These are phyloP conservation scores for Eucalyptus grandis DNA, from an alignment of 345 rosid genomes.

Conservation along the genomic window DNA sequence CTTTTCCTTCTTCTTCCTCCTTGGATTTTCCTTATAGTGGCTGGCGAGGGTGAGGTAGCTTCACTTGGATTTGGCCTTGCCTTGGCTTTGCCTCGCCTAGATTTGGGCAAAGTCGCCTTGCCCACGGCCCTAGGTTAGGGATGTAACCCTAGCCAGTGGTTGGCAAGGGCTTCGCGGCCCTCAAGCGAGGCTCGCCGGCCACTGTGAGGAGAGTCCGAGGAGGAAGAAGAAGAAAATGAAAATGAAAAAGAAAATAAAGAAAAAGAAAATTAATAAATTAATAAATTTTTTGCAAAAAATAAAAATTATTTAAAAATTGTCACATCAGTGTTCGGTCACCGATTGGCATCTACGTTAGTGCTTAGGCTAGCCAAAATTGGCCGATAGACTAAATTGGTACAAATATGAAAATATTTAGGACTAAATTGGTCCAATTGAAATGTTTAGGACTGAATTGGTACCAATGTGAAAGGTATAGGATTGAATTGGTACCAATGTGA, in stretches of 20 bases:
- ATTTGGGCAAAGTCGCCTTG: accelerated
- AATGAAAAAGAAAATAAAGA: accelerated
- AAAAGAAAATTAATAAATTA: accelerated
- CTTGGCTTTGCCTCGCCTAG: accelerated
- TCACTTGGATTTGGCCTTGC: accelerated
- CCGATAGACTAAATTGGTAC: too few species aligned
- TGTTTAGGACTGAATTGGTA: accelerated
- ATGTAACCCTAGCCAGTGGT: accelerated
- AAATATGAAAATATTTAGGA: too few species aligned
- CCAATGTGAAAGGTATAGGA: too few species aligned
- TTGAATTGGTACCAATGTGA: too few species aligned
- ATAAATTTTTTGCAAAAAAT: too few species aligned
- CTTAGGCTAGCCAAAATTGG: too few species aligned
- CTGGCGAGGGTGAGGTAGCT: accelerated
- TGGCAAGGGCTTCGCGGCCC: accelerated
- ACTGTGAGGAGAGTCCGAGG: accelerated
- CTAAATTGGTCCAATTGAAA: too few species aligned
- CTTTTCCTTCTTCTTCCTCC: too few species aligned
- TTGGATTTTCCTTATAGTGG: accelerated
- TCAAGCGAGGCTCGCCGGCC: accelerated
- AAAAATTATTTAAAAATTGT: too few species aligned
- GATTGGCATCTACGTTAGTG: accelerated
- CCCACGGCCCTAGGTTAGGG: accelerated
- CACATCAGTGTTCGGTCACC: accelerated
- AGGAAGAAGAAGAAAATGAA: too few species aligned